Evolutionary conservation across 2,329 filamentous ascomycete species (phyloP).

Genomic region (Cladobotryum mycophilum): DNA sequence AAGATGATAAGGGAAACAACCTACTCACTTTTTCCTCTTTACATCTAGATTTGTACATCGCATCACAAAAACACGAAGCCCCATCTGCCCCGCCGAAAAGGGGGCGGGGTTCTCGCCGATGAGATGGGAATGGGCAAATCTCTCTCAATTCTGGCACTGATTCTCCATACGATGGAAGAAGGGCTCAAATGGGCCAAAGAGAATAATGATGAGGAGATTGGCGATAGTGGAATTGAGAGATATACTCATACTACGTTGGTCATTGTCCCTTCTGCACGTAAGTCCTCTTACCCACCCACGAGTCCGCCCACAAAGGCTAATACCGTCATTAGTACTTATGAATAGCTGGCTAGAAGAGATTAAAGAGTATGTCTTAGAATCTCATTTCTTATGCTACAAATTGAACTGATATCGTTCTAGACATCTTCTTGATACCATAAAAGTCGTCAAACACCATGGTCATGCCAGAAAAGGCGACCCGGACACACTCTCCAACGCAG

Average conservation of each 20-base stretch:
- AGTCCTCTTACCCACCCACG: conserved; percentile 12
- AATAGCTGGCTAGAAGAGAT: conserved; percentile 36
- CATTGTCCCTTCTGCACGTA: conserved; percentile 37
- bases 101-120: conserved; percentile 49
- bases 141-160: conserved; percentile 44
- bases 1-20: too few relatives aligned
- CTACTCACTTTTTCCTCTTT: neutral
- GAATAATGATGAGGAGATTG: conserved; percentile 13
- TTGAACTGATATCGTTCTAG: conserved; percentile 15
- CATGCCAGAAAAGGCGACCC: conserved; percentile 19
- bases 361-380: conserved; percentile 21
- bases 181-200: conserved; percentile 31
- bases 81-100: conserved; percentile 23
- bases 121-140: conserved; percentile 59
- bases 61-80: conserved; percentile 32
- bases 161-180: conserved; percentile 34
- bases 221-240: conserved; percentile 10
- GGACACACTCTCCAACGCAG: conserved; percentile 23
- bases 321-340: conserved; percentile 30
- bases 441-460: conserved; percentile 32
- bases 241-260: conserved; percentile 37
- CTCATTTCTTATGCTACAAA: too few relatives aligned
- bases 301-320: neutral
- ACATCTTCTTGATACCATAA: conserved; percentile 26
- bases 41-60: conserved; percentile 28